Evolutionary conservation across 306 rosid species (phyloP).

Genomic region (Trifolium dubium): DNA sequence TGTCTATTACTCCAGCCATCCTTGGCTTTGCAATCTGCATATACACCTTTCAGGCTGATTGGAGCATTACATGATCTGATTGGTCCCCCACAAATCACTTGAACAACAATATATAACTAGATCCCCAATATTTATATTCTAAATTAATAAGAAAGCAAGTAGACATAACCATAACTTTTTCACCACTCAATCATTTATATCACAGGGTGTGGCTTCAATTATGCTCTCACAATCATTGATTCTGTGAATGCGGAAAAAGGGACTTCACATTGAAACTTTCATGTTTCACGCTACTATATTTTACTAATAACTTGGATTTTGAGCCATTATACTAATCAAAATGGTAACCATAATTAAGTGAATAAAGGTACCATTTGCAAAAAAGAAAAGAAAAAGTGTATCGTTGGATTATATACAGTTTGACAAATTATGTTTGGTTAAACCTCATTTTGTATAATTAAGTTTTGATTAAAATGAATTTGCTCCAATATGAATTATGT

Average conservation of each 20-base stretch:
- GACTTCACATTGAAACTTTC: slow-evolving; percentile 35
- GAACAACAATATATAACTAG: background rate
- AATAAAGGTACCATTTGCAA: no score
- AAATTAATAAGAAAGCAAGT: slow-evolving; percentile 18
- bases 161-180: slow-evolving; percentile 27
- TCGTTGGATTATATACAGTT: no score
- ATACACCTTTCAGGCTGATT: background rate
- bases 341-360: no score
- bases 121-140: background rate
- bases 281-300: slow-evolving; percentile 2
- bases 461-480: no score
- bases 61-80: slow-evolving; percentile 25
- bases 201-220: slow-evolving; percentile 34
- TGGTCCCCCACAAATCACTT: background rate
- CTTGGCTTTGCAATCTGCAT: background rate
- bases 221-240: slow-evolving; percentile 44
- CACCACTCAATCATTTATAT: slow-evolving; percentile 39
- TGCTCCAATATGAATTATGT: no score
- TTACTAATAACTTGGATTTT: no score
- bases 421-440: no score
- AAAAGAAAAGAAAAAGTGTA: no score
- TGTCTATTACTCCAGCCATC: background rate
- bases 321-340: background rate
- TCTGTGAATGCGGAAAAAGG: slow-evolving; percentile 31
- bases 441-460: no score